Conservation (phyloP, 345 rosid genomes). For the Brassica rapa region DNA sequence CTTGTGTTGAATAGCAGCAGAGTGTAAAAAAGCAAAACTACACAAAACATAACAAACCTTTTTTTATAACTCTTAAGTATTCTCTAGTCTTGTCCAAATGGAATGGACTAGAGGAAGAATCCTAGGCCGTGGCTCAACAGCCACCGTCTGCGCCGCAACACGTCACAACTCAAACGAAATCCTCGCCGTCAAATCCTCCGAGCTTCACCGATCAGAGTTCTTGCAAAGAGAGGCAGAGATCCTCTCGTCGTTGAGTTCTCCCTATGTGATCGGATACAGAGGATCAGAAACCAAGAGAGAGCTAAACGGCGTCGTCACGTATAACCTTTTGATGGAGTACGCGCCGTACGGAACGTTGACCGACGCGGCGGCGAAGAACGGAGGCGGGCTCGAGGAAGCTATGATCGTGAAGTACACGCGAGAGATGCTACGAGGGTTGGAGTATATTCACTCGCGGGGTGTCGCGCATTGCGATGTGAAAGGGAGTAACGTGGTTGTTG, state of each 20-base stretch:
- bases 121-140: conserved; percentile 75
- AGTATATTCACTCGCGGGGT: conserved; percentile 58
- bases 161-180: conserved; percentile 40
- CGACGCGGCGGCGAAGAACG: conserved; percentile 45
- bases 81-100: conserved; percentile 47
- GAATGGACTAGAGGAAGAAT: conserved; percentile 69
- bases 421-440: conserved; percentile 52
- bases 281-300: conserved; percentile 60
- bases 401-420: conserved; percentile 49
- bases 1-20: conserved; percentile 15
- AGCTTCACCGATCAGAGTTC: conserved; percentile 48
- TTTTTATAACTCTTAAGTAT: neutral
- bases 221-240: conserved; percentile 60
- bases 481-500: conserved; percentile 60
- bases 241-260: conserved; percentile 55
- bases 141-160: conserved; percentile 67
- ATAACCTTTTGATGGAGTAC: conserved; percentile 69
- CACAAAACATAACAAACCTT: neutral
- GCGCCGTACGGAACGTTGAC: conserved; percentile 60
- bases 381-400: conserved; percentile 51
- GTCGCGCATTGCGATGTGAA: conserved; percentile 82
- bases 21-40: conserved; percentile 8
- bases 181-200: conserved; percentile 68
- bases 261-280: conserved; percentile 63
- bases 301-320: conserved; percentile 46